Evolutionary conservation across 2,329 filamentous ascomycete genomes (phyloP), one percentile per base, ranked within the genome.

Genomic region (Dothiorella sarmentorum): DNA sequence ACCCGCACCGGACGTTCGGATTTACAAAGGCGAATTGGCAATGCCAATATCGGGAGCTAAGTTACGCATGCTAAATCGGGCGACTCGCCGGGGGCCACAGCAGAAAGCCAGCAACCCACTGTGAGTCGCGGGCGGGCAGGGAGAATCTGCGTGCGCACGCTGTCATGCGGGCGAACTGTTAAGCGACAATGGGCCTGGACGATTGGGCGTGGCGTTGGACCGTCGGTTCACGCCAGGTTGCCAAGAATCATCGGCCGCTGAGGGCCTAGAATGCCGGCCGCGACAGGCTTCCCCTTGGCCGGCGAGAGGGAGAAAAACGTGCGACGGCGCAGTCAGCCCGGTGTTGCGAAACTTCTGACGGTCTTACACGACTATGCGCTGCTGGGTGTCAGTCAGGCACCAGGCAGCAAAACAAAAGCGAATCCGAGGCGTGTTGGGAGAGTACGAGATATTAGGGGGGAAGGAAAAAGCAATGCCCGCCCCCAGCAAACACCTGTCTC

Each of bases 271-370:
- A 15, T 26, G 33, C 5, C 49, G 29, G 35, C 13, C 44, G 29
- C 29, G 20, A 18, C 17, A 18, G 45, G 17, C 29, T 51, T 13
- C 22, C 22, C 35, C 17, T n/a, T 40, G 29, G 49, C 49, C 49
- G 13, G 22, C 33, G 35, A 40, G 29, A 9, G 22, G 22, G 35
- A 40, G 29, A 9, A 51, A 29, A 53, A 53, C 49, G 49, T 53
- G 49, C 49, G 49, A 53, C 49, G 49, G 49, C 49, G 49, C 35
- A 18, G 49, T 53, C 49, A 53, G 49, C 33, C 33, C 40, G 33
- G 22, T n/a, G n/a, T 24, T 53, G 49, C 24, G 49, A 53, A 53
- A 40, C 49, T 38, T 40, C 35, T 53, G 49, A 40, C 49, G 22
- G 49, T 53, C 49, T 27, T 22, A 53, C 49, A 11, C 31, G 24